A percentile compares a stretch with the other conserved stretches of the same genome.
Conservation (phyloP, 108 stramenopile species). For the Cyclotella atomus region DNA sequence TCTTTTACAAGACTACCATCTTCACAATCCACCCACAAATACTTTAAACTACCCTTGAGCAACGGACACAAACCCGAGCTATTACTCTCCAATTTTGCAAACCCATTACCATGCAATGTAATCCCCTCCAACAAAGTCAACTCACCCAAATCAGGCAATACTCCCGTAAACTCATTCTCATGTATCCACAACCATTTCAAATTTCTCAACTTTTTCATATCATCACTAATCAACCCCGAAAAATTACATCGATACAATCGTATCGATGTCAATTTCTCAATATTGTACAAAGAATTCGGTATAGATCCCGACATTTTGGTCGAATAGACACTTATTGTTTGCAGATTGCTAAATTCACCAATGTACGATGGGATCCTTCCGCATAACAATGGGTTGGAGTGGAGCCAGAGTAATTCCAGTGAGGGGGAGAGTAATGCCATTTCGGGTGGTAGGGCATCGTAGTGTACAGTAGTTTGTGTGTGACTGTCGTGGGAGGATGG, state of each 20-base stretch:
- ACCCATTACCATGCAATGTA: constrained; percentile 45
- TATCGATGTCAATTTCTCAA: constrained; percentile 28
- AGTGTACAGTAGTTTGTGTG: neutral
- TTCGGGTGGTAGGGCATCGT: constrained; percentile 30
- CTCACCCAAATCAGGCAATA: constrained; percentile 21
- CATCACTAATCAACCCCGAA: constrained; percentile 16
- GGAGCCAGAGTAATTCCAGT: constrained; percentile 42
- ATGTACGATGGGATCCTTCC: constrained; percentile 36
- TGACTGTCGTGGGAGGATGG: neutral
- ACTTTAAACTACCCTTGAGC: constrained; percentile 18
- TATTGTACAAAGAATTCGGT: constrained; percentile 21
- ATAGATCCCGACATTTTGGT: constrained; percentile 27
- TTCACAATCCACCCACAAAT: constrained; percentile 51
- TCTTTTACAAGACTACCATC: constrained; percentile 13
- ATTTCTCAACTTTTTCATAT: constrained; percentile 22
- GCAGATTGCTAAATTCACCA: constrained; percentile 29
- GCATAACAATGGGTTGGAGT: constrained; percentile 23
- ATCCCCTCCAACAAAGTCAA: constrained; percentile 38
- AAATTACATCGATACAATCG: constrained; percentile 42
- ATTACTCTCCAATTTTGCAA: neutral
- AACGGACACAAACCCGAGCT: constrained; percentile 12
- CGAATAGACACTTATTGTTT: constrained; percentile 17
- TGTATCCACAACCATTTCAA: constrained; percentile 53
- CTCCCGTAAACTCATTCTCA: constrained; percentile 42
- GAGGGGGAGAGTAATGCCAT: constrained; percentile 24